Conservation (phyloP, 1,139 yeast genomes). For the Kazachstania sp. region DNA sequence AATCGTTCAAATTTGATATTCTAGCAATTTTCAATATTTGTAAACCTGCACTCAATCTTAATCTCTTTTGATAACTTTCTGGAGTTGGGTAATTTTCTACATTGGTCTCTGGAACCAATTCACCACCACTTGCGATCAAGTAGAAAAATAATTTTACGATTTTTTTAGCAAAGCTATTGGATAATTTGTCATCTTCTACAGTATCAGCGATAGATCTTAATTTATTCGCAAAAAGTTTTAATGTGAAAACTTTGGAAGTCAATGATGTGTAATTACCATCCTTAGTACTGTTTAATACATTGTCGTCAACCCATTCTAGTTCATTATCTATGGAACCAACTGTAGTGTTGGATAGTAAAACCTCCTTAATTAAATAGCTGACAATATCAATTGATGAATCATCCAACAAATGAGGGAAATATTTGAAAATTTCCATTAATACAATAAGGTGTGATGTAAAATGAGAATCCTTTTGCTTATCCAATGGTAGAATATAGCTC, state of each 20-base stretch:
- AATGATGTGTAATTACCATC: slow-evolving; percentile 29
- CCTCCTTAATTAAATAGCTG: slow-evolving; percentile 49
- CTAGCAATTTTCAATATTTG: slow-evolving; percentile 58
- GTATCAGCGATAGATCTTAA: slow-evolving; percentile 40
- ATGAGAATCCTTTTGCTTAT: slow-evolving; percentile 29
- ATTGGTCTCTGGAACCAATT: slow-evolving; percentile 45
- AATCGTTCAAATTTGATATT: slow-evolving; percentile 42
- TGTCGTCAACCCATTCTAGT: slow-evolving; percentile 45
- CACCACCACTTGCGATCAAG: slow-evolving; percentile 74
- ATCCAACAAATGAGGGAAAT: slow-evolving; percentile 45
- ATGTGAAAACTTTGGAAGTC: slow-evolving; percentile 44
- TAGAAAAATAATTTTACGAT: slow-evolving; percentile 60
- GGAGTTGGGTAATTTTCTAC: slow-evolving; percentile 56
- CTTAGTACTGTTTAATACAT: slow-evolving; percentile 32
- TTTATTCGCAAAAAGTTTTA: slow-evolving; percentile 58
- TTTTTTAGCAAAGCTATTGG: slow-evolving; percentile 45
- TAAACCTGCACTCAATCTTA: slow-evolving; percentile 64
- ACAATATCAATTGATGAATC: slow-evolving; percentile 52
- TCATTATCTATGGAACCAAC: slow-evolving; percentile 31
- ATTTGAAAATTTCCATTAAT: slow-evolving; percentile 52
- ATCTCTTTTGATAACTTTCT: slow-evolving; percentile 44
- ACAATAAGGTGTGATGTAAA: slow-evolving; percentile 53
- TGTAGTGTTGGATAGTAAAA: slow-evolving; percentile 44
- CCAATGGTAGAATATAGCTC: slow-evolving; percentile 44
- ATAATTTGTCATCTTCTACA: slow-evolving; percentile 22